Conservation (phyloP, 176 grass and related monocot genomes). For the Leersia perrieri region DNA sequence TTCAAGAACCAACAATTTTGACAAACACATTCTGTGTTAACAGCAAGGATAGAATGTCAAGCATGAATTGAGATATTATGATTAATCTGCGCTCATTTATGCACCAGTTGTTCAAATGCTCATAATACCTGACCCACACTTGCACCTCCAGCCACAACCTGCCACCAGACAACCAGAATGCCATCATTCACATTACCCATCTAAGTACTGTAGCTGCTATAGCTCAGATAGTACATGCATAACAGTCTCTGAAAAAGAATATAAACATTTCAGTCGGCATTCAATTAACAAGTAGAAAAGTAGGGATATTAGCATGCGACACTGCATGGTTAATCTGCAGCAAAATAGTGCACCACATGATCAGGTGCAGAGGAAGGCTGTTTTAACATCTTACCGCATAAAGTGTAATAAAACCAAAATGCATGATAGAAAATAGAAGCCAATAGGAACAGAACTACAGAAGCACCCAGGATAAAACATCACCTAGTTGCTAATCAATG, state of each 20-base stretch:
- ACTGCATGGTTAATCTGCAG: background rate
- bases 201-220: too few relatives aligned
- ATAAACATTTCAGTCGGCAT: background rate
- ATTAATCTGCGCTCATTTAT: background rate
- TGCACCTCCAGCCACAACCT: background rate
- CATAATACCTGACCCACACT: background rate
- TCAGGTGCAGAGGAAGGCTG: background rate
- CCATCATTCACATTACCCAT: background rate
- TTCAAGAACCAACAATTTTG: slow-evolving; percentile 2
- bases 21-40: background rate
- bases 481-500: background rate
- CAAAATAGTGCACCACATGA: background rate
- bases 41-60: background rate
- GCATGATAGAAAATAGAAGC: background rate
- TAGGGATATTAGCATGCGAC: background rate
- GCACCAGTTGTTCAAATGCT: background rate
- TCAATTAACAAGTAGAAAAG: background rate
- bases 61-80: background rate
- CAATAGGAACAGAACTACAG: background rate
- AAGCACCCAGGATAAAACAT: background rate
- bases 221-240: background rate
- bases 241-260: background rate
- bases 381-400: background rate
- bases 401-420: background rate
- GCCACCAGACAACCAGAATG: background rate